Evolutionary conservation across 305 asterid species (phyloP).

Genomic region (Fraxinus velutina): DNA sequence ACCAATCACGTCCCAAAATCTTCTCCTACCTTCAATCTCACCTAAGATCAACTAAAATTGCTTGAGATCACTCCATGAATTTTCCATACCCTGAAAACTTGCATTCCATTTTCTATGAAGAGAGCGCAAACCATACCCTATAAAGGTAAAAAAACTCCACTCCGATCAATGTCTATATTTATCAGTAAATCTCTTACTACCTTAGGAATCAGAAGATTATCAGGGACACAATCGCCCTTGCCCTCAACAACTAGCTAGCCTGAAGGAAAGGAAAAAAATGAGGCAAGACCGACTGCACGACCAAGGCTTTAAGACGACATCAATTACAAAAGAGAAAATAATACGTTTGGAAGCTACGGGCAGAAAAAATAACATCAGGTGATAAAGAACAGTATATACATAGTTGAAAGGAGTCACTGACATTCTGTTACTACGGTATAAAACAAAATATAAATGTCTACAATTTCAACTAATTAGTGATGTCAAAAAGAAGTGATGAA

Average conservation of each 20-base stretch:
- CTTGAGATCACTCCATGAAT: background rate
- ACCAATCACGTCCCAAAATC: background rate
- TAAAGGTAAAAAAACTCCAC: background rate
- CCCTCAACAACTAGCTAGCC: background rate
- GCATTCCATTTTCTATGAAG: background rate
- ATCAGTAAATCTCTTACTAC: background rate
- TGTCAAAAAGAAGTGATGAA: slow-evolving; percentile 4
- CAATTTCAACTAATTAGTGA: background rate
- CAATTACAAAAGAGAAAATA: background rate
- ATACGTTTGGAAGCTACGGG: background rate
- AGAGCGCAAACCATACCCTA: background rate
- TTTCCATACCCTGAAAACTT: background rate
- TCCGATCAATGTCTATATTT: background rate
- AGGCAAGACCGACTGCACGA: background rate
- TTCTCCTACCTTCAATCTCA: background rate
- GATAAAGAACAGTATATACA: background rate
- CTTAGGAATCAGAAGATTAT: background rate
- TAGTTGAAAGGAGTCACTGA: background rate
- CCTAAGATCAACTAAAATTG: background rate
- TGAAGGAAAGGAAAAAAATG: background rate
- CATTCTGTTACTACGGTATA: background rate
- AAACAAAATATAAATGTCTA: background rate
- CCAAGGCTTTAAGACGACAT: background rate
- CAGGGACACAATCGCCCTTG: background rate
- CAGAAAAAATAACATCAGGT: background rate